Percentiles rank a stretch among this genome's conserved stretches.
Evolutionary conservation across 768 basidiomycete species (phyloP).

Genomic region (Melanogaster broomeanus): DNA sequence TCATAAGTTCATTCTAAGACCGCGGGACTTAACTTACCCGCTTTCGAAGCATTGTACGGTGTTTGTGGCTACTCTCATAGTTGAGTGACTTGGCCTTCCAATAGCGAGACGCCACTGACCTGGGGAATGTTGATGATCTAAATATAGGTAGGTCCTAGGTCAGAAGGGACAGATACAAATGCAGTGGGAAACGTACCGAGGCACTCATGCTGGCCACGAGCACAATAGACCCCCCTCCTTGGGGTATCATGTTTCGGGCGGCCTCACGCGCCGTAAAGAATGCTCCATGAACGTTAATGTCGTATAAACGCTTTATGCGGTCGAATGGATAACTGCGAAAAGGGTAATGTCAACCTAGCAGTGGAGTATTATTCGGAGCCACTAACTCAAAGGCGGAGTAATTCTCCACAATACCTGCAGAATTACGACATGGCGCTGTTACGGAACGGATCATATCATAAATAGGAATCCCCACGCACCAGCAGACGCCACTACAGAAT

Average conservation of each 20-base stretch:
- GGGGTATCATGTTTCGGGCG: slow-evolving; percentile 86
- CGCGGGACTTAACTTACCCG: slow-evolving; percentile 54
- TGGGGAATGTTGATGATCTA: slow-evolving; percentile 91
- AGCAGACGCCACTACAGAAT: slow-evolving; percentile 86
- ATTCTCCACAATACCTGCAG: slow-evolving; percentile 81
- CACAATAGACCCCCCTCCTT: slow-evolving; percentile 77
- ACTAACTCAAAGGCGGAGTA: slow-evolving; percentile 81
- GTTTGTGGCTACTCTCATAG: slow-evolving; percentile 66
- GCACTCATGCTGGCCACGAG: slow-evolving; percentile 93
- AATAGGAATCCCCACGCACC: slow-evolving; percentile 45
- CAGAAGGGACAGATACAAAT: not conserved
- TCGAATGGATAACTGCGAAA: slow-evolving; percentile 78
- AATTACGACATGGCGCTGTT: slow-evolving; percentile 2
- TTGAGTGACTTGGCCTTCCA: not conserved
- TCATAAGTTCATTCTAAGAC: slow-evolving; percentile 6
- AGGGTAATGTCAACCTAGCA: slow-evolving; percentile 5
- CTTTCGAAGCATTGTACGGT: slow-evolving; percentile 96
- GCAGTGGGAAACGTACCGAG: slow-evolving; percentile 51
- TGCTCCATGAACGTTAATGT: slow-evolving; percentile 92
- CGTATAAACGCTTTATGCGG: slow-evolving; percentile 79
- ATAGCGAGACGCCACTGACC: slow-evolving; percentile 35
- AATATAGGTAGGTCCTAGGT: slow-evolving; percentile 7
- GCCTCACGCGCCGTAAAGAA: slow-evolving; percentile 98
- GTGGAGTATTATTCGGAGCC: not conserved
- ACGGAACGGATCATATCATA: slow-evolving; percentile 11